Evolutionary conservation across 805 yeast genomes (phyloP).

Genomic region (Starmerella etchellsii): DNA sequence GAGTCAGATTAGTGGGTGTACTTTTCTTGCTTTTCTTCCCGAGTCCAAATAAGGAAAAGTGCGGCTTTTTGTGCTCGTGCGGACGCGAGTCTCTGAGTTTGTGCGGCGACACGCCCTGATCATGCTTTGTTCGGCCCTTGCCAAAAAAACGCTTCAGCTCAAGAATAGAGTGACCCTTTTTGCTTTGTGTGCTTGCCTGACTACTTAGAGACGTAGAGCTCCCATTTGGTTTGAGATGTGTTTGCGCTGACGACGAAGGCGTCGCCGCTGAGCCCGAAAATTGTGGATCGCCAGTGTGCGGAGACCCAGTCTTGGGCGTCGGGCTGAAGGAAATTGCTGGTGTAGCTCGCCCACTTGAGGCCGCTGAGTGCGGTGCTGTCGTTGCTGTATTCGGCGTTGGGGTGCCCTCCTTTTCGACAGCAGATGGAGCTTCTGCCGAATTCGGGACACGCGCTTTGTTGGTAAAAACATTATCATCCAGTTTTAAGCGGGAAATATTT

Average conservation of each 20-base stretch:
- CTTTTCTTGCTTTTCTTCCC: neutral
- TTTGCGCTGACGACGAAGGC: neutral
- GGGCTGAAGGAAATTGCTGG: neutral
- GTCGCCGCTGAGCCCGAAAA: constrained; percentile 2
- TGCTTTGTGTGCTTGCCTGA: constrained; percentile 3
- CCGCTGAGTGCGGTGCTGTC: neutral
- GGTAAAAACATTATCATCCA: constrained; percentile 1
- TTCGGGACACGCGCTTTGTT: too few relatives aligned
- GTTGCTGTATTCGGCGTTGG: neutral
- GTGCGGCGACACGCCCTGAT: constrained; percentile 6
- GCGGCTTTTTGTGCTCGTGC: neutral
- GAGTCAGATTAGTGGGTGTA: neutral
- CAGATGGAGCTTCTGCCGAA: too few relatives aligned
- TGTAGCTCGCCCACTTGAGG: neutral
- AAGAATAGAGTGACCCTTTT: constrained; percentile 9
- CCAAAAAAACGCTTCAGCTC: constrained; percentile 22
- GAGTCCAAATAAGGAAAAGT: neutral
- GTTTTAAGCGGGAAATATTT: constrained; percentile 1
- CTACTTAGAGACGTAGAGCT: constrained; percentile 15
- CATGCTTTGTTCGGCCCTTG: constrained; percentile 19
- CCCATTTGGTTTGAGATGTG: constrained; percentile 7
- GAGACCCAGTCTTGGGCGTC: neutral
- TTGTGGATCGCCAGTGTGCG: neutral
- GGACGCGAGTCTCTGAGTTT: neutral
- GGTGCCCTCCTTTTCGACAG: too few relatives aligned